Evolutionary conservation across 257 asterid genomes (phyloP), one percentile per base, ranked within the genome.

Genomic region (Nemophila menziesii): DNA sequence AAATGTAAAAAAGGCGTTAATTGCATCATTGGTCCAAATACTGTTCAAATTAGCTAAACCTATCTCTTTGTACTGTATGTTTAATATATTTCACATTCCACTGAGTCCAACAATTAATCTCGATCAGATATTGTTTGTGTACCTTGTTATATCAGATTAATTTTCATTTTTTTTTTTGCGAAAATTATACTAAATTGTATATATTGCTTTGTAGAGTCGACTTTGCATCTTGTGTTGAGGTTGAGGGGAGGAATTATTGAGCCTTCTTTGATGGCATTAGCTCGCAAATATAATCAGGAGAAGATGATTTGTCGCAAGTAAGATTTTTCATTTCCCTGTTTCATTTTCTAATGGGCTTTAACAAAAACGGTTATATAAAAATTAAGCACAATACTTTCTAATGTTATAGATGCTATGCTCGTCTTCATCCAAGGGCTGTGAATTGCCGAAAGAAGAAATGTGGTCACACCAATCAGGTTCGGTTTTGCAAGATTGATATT

Each of bases 181-280:
- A 29, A 29, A 7, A 2, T 29, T 29, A 5, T 29, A 7, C 1
- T 29, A 13, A 29, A 29, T 29, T 26, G 10, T 2, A 29, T 2
- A 10, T 29, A 7, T 29, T 49, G 33, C 7, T 29, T 12, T 18
- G 17, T 1, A 54, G 61, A 55, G 14, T 55, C 61, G 2, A 55
- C 61, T 2, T 11, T 55, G 20, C 61, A 55, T 42, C 42, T 55
- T 50, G 61, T 55, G 33, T 37, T 55, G 46, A 55, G 61, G 61
- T 23, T 55, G 43, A 39, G 61, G 37, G 61, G 61, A 19, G 61
- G 61, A 6, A 55, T 46, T 18, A 55, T 55, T n/a, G 53, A 55
- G 53, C 53, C 52, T 18, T 56, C 62, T 40, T 20, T 47, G 45
- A 46, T 47, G 51, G 51, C 51, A 0, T 43, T 54, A 22, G 59